phyloP scores from a whole-genome alignment of 2,329 filamentous ascomycete genomes.

The Phaeophleospora eucalypticola region DNA sequence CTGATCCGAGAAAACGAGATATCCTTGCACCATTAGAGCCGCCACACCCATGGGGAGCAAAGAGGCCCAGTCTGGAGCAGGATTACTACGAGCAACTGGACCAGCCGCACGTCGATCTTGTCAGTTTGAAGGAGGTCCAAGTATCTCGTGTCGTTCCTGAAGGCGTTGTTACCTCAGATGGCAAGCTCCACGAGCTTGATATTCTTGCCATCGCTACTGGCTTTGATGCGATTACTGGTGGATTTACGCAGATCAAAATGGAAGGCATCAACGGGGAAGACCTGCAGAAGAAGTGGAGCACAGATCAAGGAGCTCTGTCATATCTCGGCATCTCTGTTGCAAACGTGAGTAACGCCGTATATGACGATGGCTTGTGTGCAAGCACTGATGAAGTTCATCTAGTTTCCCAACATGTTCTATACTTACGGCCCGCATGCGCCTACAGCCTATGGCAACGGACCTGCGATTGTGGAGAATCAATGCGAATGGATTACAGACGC shows the following conservation, averaged over 20 bases:
- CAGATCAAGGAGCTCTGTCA: slow-evolving; percentile 38
- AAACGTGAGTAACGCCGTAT: slow-evolving; percentile 41
- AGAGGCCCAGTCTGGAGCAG: slow-evolving; percentile 47
- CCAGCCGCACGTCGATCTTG: slow-evolving; percentile 37
- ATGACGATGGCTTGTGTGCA: no score
- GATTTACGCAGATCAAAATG: slow-evolving; percentile 34
- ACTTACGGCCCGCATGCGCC: slow-evolving; percentile 40
- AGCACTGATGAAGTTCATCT: slow-evolving; percentile 2
- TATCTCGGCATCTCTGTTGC: slow-evolving; percentile 35
- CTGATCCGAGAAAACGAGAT: slow-evolving; percentile 53
- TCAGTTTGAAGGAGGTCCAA: slow-evolving; percentile 39
- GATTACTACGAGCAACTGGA: slow-evolving; percentile 45
- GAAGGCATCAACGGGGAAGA: slow-evolving; percentile 31
- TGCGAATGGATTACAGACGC: slow-evolving; percentile 31
- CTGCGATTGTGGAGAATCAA: slow-evolving; percentile 35
- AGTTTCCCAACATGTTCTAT: slow-evolving; percentile 31
- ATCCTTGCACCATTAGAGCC: slow-evolving; percentile 53
- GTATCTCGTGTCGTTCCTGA: slow-evolving; percentile 49
- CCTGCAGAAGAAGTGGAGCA: slow-evolving; percentile 30
- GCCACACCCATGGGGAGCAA: slow-evolving; percentile 23
- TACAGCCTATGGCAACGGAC: slow-evolving; percentile 40
- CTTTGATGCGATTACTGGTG: slow-evolving; percentile 36
- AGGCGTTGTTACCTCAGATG: slow-evolving; percentile 43
- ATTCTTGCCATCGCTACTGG: slow-evolving; percentile 41
- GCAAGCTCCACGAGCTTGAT: slow-evolving; percentile 38